Conservation (phyloP, 371 early-diverging fungal species). For the Syncephalastrum contaminatum region DNA sequence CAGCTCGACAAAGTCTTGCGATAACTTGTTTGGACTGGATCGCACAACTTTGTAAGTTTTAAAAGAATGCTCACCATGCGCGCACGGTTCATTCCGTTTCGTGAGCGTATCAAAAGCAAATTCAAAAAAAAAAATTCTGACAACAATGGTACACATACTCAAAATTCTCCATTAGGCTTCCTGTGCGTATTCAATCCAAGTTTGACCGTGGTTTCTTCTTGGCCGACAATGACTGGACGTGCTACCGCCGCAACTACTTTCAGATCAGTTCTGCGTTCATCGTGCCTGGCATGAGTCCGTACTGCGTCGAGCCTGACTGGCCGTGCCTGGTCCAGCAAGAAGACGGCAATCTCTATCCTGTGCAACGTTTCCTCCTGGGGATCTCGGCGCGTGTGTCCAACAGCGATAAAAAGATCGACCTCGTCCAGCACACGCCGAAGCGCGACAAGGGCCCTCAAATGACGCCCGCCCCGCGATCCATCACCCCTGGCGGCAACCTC, state of each 20-base stretch:
- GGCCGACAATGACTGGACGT: slow-evolving; percentile 86
- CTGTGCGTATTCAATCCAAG: slow-evolving; percentile 56
- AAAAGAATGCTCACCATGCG: too few species aligned
- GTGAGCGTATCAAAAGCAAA: too few species aligned
- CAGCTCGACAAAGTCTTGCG: slow-evolving; percentile 60
- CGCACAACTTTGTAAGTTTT: slow-evolving; percentile 53
- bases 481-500: slow-evolving; percentile 63
- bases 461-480: slow-evolving; percentile 61
- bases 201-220: slow-evolving; percentile 83
- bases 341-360: slow-evolving; percentile 45
- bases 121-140: not conserved
- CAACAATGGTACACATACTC: not conserved
- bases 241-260: slow-evolving; percentile 95
- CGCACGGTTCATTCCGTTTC: too few species aligned
- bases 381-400: slow-evolving; percentile 76
- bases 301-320: slow-evolving; percentile 48
- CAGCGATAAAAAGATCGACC: slow-evolving; percentile 72
- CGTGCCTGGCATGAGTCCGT: slow-evolving; percentile 49
- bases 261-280: slow-evolving; percentile 81
- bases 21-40: slow-evolving; percentile 63
- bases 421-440: slow-evolving; percentile 93
- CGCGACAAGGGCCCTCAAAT: slow-evolving; percentile 92
- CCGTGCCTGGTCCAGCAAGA: slow-evolving; percentile 61
- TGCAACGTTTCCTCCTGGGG: slow-evolving; percentile 66
- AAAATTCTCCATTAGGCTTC: slow-evolving; percentile 9